Conservation (phyloP, 306 rosid genomes). For the Ormosia emarginata region DNA sequence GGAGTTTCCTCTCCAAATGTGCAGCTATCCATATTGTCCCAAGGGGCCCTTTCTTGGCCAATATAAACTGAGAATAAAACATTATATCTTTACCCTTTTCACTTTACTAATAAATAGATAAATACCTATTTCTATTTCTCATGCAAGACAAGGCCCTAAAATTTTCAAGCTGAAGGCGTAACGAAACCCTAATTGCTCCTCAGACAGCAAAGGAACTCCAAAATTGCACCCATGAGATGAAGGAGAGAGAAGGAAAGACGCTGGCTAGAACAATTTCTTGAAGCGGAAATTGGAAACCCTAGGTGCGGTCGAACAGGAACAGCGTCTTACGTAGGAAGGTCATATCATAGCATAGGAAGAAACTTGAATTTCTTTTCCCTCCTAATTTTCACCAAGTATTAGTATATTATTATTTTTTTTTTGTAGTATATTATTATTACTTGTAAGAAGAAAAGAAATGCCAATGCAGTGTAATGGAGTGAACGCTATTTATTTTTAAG, state of each 20-base stretch:
- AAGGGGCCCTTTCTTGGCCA: slow-evolving; percentile 98
- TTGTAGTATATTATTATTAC: no score
- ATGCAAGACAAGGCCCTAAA: neutral
- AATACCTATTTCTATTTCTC: neutral
- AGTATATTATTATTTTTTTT: no score
- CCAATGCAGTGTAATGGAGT: no score
- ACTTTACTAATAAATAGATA: neutral
- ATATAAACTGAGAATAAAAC: slow-evolving; percentile 98
- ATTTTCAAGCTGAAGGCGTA: neutral
- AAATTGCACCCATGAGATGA: neutral
- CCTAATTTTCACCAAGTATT: no score
- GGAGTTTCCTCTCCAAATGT: slow-evolving; percentile 97
- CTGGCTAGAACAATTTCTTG: no score
- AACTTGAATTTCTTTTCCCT: no score
- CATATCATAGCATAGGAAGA: no score
- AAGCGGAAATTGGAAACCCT: no score
- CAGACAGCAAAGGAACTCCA: neutral
- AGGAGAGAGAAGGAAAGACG: neutral
- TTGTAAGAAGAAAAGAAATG: no score
- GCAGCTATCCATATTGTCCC: slow-evolving; percentile 99
- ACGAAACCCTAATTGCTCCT: slow-evolving; percentile 14
- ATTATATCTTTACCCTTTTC: slow-evolving; percentile 35
- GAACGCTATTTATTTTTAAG: no score
- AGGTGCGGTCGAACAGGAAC: no score
- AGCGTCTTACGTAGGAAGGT: no score